phyloP scores from a whole-genome alignment of 2,329 filamentous ascomycete genomes.

The Cryphonectria naterciae region DNA sequence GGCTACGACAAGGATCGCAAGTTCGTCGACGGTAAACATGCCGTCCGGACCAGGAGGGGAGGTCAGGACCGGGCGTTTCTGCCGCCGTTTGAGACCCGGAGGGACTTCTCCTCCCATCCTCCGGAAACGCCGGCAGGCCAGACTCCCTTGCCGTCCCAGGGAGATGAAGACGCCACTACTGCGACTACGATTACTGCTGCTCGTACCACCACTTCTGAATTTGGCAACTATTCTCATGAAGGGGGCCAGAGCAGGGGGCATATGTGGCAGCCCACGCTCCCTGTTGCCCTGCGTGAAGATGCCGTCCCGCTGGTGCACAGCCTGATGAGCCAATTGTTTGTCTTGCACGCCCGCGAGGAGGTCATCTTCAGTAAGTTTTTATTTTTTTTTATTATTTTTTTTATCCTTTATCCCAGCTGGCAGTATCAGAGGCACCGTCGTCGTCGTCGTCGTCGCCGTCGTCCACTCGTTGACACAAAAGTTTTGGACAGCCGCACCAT shows the following conservation, averaged over 20 bases:
- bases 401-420: not conserved
- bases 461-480: not conserved
- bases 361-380: slow-evolving; percentile 5
- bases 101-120: not conserved
- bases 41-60: slow-evolving; percentile 38
- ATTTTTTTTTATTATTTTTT: too few relatives aligned
- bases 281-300: slow-evolving; percentile 9
- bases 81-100: slow-evolving; percentile 23
- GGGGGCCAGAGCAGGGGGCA: not conserved
- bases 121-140: not conserved
- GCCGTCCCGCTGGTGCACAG: slow-evolving; percentile 16
- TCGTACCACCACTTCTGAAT: not conserved
- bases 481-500: slow-evolving; percentile 26
- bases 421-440: too few relatives aligned
- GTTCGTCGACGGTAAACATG: slow-evolving; percentile 46
- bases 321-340: slow-evolving; percentile 25
- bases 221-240: not conserved
- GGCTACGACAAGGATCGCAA: slow-evolving; percentile 46
- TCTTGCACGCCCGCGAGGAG: slow-evolving; percentile 18
- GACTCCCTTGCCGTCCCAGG: not conserved
- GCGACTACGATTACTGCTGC: not conserved
- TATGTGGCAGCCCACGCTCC: not conserved
- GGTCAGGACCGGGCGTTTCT: slow-evolving; percentile 14
- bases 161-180: not conserved
- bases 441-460: slow-evolving; percentile 4